These are phyloP conservation scores for Smittium mucronatum DNA, from an alignment of 371 early-diverging fungal genomes.

Conservation along the genomic window DNA sequence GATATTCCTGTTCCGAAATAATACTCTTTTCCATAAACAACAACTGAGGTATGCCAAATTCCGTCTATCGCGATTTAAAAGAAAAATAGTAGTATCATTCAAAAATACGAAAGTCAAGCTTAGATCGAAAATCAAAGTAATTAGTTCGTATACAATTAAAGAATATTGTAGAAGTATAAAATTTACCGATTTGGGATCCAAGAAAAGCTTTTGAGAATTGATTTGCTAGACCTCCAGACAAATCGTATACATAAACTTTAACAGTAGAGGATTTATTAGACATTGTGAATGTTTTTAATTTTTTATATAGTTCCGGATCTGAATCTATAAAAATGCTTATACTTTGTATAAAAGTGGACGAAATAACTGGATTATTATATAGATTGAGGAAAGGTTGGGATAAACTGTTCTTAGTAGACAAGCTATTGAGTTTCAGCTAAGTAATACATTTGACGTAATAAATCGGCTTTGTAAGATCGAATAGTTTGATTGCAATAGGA, in stretches of 20 bases:
- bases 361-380: no score
- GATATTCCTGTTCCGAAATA: constrained; percentile 71
- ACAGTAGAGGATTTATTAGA: constrained; percentile 24
- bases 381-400: no score
- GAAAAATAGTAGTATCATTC: not conserved
- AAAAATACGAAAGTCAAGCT: not conserved
- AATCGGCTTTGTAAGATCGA: no score
- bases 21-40: constrained; percentile 73
- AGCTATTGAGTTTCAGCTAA: no score
- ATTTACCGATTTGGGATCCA: constrained; percentile 7
- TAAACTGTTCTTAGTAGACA: no score
- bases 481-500: no score
- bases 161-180: not conserved
- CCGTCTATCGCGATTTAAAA: constrained; percentile 38
- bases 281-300: not conserved
- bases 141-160: not conserved
- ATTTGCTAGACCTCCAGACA: constrained; percentile 57
- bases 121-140: not conserved
- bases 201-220: constrained; percentile 35
- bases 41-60: constrained; percentile 83
- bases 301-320: no score
- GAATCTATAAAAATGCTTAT: no score
- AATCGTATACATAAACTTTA: constrained; percentile 61
- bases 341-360: no score
- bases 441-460: no score